These are phyloP conservation scores for Colletotrichum sp. DNA, from an alignment of 2,329 filamentous ascomycete genomes.

Conservation along the genomic window DNA sequence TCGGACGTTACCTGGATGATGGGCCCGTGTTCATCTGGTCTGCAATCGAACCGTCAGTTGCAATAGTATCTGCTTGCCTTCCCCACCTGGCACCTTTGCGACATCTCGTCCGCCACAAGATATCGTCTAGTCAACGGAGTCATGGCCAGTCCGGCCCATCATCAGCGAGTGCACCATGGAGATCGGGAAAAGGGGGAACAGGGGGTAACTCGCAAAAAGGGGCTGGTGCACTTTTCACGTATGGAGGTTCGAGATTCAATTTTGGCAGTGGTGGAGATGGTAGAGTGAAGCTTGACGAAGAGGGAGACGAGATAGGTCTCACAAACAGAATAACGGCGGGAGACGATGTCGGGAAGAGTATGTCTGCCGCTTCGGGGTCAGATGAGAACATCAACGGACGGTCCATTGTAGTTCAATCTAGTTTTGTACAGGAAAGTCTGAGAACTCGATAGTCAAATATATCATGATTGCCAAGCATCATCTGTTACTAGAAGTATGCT, in stretches of 20 bases:
- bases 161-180: neutral
- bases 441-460: neutral
- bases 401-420: neutral
- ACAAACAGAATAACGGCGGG: neutral
- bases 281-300: neutral
- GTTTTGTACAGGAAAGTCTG: neutral
- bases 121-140: neutral
- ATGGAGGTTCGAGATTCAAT: constrained; percentile 1
- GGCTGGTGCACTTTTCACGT: neutral
- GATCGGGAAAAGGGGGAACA: neutral
- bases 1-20: constrained; percentile 16
- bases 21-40: constrained; percentile 37
- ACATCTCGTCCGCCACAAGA: neutral
- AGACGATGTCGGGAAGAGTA: neutral
- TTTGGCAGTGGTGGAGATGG: neutral
- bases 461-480: too few species aligned
- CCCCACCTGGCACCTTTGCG: constrained; percentile 37
- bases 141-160: neutral
- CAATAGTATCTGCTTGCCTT: constrained; percentile 43
- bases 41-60: constrained; percentile 43
- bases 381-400: constrained; percentile 23
- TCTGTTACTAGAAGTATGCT: too few species aligned
- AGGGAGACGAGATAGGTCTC: constrained; percentile 10
- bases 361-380: neutral
- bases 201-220: neutral